Evolutionary conservation across 768 basidiomycete genomes (phyloP).

Genomic region (Krasilnikovozyma curviuscula): DNA sequence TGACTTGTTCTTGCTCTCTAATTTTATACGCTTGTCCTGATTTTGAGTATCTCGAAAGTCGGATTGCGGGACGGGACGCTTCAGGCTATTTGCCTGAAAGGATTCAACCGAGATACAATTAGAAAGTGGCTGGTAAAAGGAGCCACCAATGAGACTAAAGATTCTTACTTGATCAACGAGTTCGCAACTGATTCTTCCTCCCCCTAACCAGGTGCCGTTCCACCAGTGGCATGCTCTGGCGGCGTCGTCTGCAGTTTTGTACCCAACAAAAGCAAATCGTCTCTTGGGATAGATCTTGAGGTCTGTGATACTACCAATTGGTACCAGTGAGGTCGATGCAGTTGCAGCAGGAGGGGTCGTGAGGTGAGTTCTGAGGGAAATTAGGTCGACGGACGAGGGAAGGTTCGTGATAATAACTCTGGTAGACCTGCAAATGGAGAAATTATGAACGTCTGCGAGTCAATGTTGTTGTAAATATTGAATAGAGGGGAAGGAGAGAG

Average conservation of each 20-base stretch:
- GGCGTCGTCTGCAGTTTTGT: constrained; percentile 61
- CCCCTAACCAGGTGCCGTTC: constrained; percentile 62
- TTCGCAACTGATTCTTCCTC: constrained; percentile 52
- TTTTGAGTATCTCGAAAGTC: no score
- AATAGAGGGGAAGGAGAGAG: no score
- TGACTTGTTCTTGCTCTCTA: no score
- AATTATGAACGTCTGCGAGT: no score
- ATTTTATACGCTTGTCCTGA: no score
- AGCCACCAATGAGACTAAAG: no score
- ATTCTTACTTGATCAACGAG: constrained; percentile 48
- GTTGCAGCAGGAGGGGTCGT: constrained; percentile 4
- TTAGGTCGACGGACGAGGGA: constrained; percentile 43
- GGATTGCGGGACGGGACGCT: no score
- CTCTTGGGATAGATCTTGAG: constrained; percentile 61
- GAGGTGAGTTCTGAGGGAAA: constrained; percentile 17
- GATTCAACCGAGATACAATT: neutral
- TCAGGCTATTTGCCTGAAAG: no score
- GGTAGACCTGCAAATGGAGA: constrained; percentile 24
- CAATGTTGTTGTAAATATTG: no score
- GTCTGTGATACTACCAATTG: constrained; percentile 52
- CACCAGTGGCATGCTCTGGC: constrained; percentile 59
- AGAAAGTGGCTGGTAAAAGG: constrained; percentile 1
- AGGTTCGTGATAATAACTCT: constrained; percentile 68
- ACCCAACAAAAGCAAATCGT: constrained; percentile 83
- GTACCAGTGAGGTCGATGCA: neutral